Percentiles rank a stretch among this genome's conserved stretches.
phyloP scores from a whole-genome alignment of 2,329 filamentous ascomycete genomes.

The Ophiostoma himal-ulmi region DNA sequence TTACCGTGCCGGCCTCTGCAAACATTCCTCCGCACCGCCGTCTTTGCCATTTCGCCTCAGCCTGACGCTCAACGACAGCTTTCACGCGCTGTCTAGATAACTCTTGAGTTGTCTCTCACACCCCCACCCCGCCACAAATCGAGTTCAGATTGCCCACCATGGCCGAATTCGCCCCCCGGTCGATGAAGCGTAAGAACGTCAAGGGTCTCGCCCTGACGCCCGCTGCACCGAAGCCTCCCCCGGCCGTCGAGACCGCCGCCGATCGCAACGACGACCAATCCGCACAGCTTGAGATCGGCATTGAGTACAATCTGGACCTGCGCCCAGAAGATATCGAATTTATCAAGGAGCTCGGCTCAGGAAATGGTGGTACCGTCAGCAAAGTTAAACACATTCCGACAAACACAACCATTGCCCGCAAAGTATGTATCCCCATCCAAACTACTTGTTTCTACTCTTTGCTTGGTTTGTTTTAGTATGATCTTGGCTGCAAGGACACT shows the following conservation, averaged over 20 bases:
- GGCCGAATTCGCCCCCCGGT: slow-evolving; percentile 63
- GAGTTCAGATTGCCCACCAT: slow-evolving; percentile 36
- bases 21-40: neutral
- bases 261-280: slow-evolving; percentile 57
- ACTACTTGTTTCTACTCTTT: neutral
- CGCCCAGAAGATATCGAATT: slow-evolving; percentile 88
- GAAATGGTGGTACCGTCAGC: slow-evolving; percentile 96
- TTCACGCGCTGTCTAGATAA: neutral
- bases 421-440: slow-evolving; percentile 51
- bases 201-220: slow-evolving; percentile 84
- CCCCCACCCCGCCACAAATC: neutral
- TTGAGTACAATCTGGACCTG: slow-evolving; percentile 92
- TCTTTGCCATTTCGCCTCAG: neutral
- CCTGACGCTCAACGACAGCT: neutral
- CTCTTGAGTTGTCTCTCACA: neutral
- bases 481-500: neutral
- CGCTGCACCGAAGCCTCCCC: slow-evolving; percentile 63
- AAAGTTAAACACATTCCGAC: slow-evolving; percentile 94
- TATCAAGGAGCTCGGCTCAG: slow-evolving; percentile 87
- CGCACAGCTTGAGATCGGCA: slow-evolving; percentile 80
- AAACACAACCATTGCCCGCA: slow-evolving; percentile 94
- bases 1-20: slow-evolving; percentile 1
- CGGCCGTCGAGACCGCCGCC: slow-evolving; percentile 66
- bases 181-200: slow-evolving; percentile 98
- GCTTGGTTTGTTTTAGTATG: neutral